Base-by-base conservation (phyloP, 306 rosid genomes). In the Arachis hypogaea region DNA sequence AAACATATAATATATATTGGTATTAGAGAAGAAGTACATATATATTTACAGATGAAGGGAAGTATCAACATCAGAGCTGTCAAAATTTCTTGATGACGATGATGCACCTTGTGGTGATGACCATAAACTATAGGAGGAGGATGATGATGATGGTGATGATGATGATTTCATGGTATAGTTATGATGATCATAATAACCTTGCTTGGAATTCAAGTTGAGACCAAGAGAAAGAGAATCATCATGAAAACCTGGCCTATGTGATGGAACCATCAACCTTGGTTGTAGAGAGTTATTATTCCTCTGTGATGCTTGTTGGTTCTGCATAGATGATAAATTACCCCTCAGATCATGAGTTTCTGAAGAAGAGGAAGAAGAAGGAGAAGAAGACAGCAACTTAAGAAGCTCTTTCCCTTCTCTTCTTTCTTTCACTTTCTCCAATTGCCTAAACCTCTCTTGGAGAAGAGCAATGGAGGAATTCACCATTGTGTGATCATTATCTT, bases 391-490 rank as follows among this genome's bases (percentile, higher is more conserved):
- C 44, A 81, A 71, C 68, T 80, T 79, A 36, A 81, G 77, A 60
- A 94, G 85, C 78, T 94, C 83, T 61, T 85, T 88, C 62, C 89
- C 92, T 66, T 91, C 97, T 74, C 98, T 91, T 59, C 88, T 91
- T 72, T 88, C 93, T 72, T 91, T 94, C 77, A 86, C 96, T 83
- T 89, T 94, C 87, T 94, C 94, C 85, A 94, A 86, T 68, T 86
- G 90, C 47, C 93, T 89, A 77, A 94, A 94, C 87, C 98, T 91
- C 73, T 91, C 95, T 78, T 94, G 98, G 77, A 94, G 86, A 33
- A 94, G 91, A 69, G 93, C 97, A 78, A 94, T 94, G 82, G 98
- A 94, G 68, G 96, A 83, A 47, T 85, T 82, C 45, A 80, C 90
- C 77, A 60, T 77, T 61, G 89, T 82, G 59, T 92, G 82, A 75